These are phyloP conservation scores for Austroboletus novae-zelandiae DNA, from an alignment of 1,284 basidiomycete species.

Conservation along the genomic window DNA sequence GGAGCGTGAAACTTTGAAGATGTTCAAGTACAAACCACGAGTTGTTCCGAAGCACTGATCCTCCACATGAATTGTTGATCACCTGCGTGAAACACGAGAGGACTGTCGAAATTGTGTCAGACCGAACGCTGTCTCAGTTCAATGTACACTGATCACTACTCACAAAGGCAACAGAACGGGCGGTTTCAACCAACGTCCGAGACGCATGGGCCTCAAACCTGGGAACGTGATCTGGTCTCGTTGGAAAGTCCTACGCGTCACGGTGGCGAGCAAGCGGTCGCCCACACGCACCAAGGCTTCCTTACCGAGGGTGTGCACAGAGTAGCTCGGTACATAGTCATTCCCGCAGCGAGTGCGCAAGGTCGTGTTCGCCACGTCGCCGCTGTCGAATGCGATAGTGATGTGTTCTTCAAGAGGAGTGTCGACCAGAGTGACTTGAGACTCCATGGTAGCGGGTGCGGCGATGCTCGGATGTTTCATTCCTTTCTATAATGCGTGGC, in stretches of 20 bases:
- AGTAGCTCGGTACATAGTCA: constrained; percentile 11
- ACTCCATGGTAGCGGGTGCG: neutral
- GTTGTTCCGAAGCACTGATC: neutral
- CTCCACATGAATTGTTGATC: constrained; percentile 20
- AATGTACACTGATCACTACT: no score
- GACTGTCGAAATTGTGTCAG: constrained; percentile 8
- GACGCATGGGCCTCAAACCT: constrained; percentile 2
- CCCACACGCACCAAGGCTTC: constrained; percentile 8
- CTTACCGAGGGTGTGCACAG: constrained; percentile 8
- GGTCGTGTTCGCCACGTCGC: constrained; percentile 13
- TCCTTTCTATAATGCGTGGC: no score
- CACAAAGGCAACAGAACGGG: constrained; percentile 8
- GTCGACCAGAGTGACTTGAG: no score
- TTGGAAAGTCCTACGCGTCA: constrained; percentile 15
- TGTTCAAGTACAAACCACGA: constrained; percentile 14
- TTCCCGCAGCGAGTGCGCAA: constrained; percentile 2
- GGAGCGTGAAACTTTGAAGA: neutral
- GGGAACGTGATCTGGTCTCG: constrained; percentile 18
- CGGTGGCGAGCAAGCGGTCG: constrained; percentile 13
- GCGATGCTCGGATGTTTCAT: no score
- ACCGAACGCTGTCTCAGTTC: no score
- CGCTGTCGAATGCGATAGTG: constrained; percentile 14
- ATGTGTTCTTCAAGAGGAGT: no score
- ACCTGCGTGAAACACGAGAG: constrained; percentile 9
- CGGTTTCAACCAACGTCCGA: constrained; percentile 17